A percentile compares a stretch with the other conserved stretches of the same genome.
These are phyloP conservation scores for Aethionema arabicum DNA, from an alignment of 345 rosid genomes.

Conservation along the genomic window DNA sequence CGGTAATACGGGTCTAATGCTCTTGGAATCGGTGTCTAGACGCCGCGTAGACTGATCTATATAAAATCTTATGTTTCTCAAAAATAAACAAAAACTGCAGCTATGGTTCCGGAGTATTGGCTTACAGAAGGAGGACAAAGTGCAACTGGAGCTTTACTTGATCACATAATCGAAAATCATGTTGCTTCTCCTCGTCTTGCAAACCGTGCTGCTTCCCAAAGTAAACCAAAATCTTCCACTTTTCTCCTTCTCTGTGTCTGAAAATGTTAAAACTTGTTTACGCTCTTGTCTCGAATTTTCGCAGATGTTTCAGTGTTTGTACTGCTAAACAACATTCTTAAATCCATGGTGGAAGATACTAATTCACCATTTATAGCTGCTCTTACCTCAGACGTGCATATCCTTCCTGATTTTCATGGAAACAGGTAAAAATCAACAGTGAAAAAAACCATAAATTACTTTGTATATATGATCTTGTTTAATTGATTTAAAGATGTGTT, in stretches of 20 bases:
- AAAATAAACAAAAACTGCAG: slow-evolving; percentile 31
- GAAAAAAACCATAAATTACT: not conserved
- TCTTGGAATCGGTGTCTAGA: no score
- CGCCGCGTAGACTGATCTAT: not conserved
- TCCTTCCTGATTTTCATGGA: slow-evolving; percentile 93
- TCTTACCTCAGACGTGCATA: slow-evolving; percentile 69
- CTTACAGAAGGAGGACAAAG: slow-evolving; percentile 99
- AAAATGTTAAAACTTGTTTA: not conserved
- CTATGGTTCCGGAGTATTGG: slow-evolving; percentile 93
- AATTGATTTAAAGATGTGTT: slow-evolving; percentile 28
- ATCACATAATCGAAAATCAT: slow-evolving; percentile 80
- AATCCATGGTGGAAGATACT: slow-evolving; percentile 50
- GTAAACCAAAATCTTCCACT: slow-evolving; percentile 41
- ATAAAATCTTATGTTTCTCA: slow-evolving; percentile 18
- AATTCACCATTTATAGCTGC: slow-evolving; percentile 81
- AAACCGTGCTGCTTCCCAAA: slow-evolving; percentile 82
- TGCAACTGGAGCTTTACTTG: slow-evolving; percentile 95
- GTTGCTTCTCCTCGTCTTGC: slow-evolving; percentile 89
- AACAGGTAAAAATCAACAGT: slow-evolving; percentile 56
- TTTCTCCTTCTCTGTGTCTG: not conserved
- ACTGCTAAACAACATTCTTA: slow-evolving; percentile 62
- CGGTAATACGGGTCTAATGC: no score
- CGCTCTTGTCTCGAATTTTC: slow-evolving; percentile 21
- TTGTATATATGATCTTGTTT: slow-evolving; percentile 12
- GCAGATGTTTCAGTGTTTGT: slow-evolving; percentile 79